A percentile compares a stretch with the other conserved stretches of the same genome.
Evolutionary conservation across 805 yeast species (phyloP).

Genomic region (Myxozyma udenii): DNA sequence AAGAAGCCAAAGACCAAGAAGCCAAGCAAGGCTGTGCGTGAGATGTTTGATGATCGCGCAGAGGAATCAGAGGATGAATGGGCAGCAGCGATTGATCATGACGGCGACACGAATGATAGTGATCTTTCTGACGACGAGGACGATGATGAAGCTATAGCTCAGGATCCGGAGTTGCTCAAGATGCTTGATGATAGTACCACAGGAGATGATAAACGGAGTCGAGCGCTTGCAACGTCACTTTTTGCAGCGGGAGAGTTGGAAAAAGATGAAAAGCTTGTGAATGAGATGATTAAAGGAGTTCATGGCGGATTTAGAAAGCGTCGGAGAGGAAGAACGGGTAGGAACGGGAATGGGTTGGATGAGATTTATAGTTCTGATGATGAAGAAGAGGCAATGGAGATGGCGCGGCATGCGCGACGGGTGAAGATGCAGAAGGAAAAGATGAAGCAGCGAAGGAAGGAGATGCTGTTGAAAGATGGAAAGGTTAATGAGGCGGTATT

Average conservation of each 20-base stretch:
- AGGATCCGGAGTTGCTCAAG: slow-evolving; percentile 50
- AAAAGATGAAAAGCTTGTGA: slow-evolving; percentile 61
- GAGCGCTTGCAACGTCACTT: slow-evolving; percentile 49
- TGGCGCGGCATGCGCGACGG: not conserved
- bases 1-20: slow-evolving; percentile 33
- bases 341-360: not conserved
- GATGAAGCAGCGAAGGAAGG: slow-evolving; percentile 40
- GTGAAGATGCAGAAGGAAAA: not conserved
- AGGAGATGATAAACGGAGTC: slow-evolving; percentile 41
- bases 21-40: slow-evolving; percentile 53
- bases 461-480: slow-evolving; percentile 44
- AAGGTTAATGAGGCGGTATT: slow-evolving; percentile 35
- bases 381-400: not conserved
- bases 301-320: slow-evolving; percentile 61
- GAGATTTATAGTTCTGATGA: not conserved
- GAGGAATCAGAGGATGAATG: slow-evolving; percentile 89
- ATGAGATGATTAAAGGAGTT: slow-evolving; percentile 57
- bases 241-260: slow-evolving; percentile 44
- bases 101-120: slow-evolving; percentile 48
- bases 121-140: slow-evolving; percentile 74
- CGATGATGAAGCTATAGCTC: slow-evolving; percentile 58
- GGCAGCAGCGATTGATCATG: slow-evolving; percentile 66
- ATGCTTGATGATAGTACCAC: slow-evolving; percentile 70
- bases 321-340: slow-evolving; percentile 34
- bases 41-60: slow-evolving; percentile 75